phyloP scores from a whole-genome alignment of 306 rosid species.

The Glycyrrhiza uralensis region DNA sequence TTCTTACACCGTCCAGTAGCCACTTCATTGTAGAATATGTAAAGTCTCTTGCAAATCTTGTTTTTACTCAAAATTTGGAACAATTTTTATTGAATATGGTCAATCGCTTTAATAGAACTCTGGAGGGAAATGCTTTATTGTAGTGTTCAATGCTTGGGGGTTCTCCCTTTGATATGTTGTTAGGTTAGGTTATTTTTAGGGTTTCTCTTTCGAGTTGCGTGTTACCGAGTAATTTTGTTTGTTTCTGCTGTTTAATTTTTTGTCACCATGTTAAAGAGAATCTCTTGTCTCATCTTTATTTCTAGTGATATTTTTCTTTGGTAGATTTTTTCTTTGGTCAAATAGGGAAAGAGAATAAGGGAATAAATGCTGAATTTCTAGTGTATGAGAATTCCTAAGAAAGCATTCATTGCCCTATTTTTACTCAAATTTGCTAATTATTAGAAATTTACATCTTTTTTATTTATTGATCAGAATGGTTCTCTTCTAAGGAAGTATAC shows the following conservation, averaged over 20 bases:
- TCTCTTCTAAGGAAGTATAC: conserved; percentile 74
- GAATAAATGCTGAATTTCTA: not conserved
- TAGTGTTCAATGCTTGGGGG: not conserved
- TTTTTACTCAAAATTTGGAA: not conserved
- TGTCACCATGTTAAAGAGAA: not conserved
- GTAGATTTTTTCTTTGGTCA: not conserved
- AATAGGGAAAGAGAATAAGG: not conserved
- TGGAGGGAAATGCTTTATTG: not conserved
- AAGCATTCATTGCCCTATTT: not conserved
- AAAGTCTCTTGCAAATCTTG: not conserved
- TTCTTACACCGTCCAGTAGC: not conserved
- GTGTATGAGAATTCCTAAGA: not conserved
- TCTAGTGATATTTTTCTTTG: not conserved
- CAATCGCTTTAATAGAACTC: not conserved
- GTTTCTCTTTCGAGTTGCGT: not conserved
- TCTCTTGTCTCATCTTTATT: not conserved
- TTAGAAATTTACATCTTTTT: conserved; percentile 24
- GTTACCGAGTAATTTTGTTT: not conserved
- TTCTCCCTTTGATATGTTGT: not conserved
- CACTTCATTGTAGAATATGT: not conserved
- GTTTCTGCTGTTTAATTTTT: not conserved
- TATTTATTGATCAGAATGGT: conserved; percentile 62
- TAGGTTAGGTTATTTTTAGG: not conserved
- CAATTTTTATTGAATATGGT: not conserved
- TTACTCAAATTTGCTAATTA: not conserved